phyloP scores from a whole-genome alignment of 176 grass and related monocot genomes.

The Cymbopogon citratus region DNA sequence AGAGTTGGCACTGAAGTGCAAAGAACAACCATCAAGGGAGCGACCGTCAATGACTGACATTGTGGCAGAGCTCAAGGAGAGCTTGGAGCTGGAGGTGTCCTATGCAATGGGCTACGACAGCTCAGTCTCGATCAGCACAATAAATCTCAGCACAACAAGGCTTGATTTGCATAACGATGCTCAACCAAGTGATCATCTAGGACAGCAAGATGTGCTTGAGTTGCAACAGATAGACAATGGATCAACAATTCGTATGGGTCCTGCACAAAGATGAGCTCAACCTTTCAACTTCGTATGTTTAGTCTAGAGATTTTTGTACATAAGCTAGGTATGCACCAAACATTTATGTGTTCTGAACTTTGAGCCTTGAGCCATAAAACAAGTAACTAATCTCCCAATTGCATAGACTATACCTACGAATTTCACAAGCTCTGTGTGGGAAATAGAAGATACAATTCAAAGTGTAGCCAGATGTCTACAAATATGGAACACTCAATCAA shows the following conservation, averaged over 20 bases:
- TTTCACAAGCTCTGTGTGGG: too few relatives aligned
- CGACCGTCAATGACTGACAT: constrained; percentile 23
- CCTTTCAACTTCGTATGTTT: not conserved
- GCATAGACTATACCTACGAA: not conserved
- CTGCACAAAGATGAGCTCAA: not conserved
- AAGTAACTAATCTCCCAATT: not conserved
- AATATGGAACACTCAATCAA: not conserved
- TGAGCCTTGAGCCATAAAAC: too few relatives aligned
- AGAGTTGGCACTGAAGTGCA: constrained; percentile 29
- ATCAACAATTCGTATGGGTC: not conserved
- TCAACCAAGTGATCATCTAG: not conserved
- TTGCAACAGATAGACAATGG: not conserved
- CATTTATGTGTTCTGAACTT: not conserved
- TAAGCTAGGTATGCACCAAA: not conserved
- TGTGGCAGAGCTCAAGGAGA: constrained; percentile 19
- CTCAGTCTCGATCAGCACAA: constrained; percentile 3
- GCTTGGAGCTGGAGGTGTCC: constrained; percentile 15
- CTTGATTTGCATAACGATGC: not conserved
- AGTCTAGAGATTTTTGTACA: not conserved
- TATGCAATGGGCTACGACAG: not conserved
- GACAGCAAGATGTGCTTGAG: not conserved
- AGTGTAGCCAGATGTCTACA: not conserved
- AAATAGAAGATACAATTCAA: not conserved
- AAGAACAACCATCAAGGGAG: constrained; percentile 21
- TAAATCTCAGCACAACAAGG: not conserved